These are phyloP conservation scores for Rhododendron kiyosumense DNA, from an alignment of 148 eudicot species.

Conservation along the genomic window DNA sequence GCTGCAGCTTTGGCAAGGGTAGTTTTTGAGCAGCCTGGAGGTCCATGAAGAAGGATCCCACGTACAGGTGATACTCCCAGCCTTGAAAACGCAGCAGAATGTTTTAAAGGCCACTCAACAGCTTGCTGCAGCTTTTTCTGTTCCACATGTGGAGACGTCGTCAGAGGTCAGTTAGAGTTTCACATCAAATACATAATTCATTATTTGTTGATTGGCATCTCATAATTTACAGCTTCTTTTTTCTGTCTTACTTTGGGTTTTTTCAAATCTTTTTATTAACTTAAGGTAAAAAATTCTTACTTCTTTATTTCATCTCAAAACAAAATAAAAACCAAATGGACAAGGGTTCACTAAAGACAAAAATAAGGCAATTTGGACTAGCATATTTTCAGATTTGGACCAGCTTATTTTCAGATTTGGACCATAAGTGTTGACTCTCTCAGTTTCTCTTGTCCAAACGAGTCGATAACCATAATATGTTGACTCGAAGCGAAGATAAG, in stretches of 20 bases:
- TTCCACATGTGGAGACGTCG: slow-evolving; percentile 13
- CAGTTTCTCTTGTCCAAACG: not conserved
- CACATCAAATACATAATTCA: slow-evolving; percentile 2
- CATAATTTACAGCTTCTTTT: not conserved
- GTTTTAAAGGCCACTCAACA: slow-evolving; percentile 98
- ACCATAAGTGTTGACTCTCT: not conserved
- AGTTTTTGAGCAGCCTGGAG: slow-evolving; percentile 99
- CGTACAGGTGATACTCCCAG: slow-evolving; percentile 72
- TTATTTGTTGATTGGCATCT: not conserved
- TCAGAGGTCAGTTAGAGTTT: slow-evolving; percentile 8
- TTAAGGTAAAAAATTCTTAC: not conserved
- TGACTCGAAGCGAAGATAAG: not conserved
- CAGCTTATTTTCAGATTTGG: not conserved
- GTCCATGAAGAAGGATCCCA: slow-evolving; percentile 96
- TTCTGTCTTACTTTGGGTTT: not conserved
- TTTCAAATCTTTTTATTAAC: not conserved
- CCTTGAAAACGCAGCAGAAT: slow-evolving; percentile 66
- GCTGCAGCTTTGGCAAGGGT: slow-evolving; percentile 98
- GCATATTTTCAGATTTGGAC: not conserved
- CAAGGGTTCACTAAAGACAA: not conserved
- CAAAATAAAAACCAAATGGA: not conserved
- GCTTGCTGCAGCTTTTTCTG: slow-evolving; percentile 98
- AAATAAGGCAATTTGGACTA: not conserved
- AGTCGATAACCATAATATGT: not conserved
- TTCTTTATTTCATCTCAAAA: not conserved